These are phyloP conservation scores for Castanea sativa DNA, from an alignment of 306 rosid species.

Conservation along the genomic window DNA sequence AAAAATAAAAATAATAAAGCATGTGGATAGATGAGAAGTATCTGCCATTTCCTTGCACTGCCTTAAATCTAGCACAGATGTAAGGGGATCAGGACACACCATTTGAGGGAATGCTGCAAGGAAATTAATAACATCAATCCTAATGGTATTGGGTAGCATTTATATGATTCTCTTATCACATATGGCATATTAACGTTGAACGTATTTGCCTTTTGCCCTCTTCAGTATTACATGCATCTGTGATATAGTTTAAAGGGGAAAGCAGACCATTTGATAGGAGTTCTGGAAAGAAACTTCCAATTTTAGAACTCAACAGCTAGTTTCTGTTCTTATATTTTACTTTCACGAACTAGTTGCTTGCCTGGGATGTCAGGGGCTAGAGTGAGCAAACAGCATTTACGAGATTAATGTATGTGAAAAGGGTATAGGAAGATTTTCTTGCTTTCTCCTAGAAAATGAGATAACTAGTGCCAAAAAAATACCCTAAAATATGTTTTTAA, in stretches of 20 bases:
- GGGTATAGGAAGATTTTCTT: neutral
- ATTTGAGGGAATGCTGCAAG: neutral
- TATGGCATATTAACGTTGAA: neutral
- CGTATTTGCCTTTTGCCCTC: neutral
- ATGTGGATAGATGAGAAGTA: neutral
- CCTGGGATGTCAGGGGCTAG: neutral
- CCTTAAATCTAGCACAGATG: neutral
- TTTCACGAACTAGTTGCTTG: neutral
- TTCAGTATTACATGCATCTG: neutral
- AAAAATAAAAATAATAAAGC: neutral
- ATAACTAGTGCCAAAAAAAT: neutral
- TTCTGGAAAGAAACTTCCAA: neutral
- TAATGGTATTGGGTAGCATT: neutral
- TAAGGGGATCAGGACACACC: neutral
- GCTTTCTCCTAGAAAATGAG: neutral
- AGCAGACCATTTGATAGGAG: neutral
- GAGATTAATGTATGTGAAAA: conserved; percentile 3
- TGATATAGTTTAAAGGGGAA: neutral
- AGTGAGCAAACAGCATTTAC: neutral
- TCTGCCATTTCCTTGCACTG: neutral
- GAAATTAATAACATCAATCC: neutral
- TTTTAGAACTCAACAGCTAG: neutral
- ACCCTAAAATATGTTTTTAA: neutral
- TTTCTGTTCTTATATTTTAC: neutral
- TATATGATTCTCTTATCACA: neutral